Conservation (phyloP, 257 asterid genomes). For the Orobanche coerulescens region DNA sequence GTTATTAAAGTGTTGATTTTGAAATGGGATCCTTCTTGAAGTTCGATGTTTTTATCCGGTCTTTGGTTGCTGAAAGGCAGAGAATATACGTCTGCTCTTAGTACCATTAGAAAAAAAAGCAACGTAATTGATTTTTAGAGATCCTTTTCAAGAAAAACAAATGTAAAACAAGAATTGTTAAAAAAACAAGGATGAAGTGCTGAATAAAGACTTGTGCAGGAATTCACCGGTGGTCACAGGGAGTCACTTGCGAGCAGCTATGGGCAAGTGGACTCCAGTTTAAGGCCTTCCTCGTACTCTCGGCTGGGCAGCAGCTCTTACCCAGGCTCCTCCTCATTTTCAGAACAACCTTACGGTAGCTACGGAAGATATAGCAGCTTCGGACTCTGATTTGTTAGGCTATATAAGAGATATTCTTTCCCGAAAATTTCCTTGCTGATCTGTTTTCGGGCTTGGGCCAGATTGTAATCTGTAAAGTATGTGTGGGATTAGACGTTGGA, state of each 20-base stretch:
- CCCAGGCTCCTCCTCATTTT: too few relatives aligned
- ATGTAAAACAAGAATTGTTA: too few relatives aligned
- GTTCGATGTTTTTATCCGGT: neutral
- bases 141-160: neutral
- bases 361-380: conserved; percentile 63
- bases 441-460: neutral
- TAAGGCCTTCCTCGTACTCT: conserved; percentile 51
- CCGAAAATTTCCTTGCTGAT: neutral
- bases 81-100: neutral
- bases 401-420: too few relatives aligned
- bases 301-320: conserved; percentile 49
- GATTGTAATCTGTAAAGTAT: conserved; percentile 24
- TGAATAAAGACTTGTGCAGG: conserved; percentile 34
- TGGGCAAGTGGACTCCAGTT: conserved; percentile 36
- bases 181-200: neutral
- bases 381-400: too few relatives aligned
- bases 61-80: too few relatives aligned
- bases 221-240: conserved; percentile 49
- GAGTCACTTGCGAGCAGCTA: conserved; percentile 38
- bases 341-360: too few relatives aligned
- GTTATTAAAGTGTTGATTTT: neutral
- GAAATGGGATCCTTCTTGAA: conserved; percentile 2
- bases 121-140: neutral
- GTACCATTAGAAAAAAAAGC: neutral
- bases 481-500: too few relatives aligned